Evolutionary conservation across 2,329 filamentous ascomycete species (phyloP), one percentile per base, ranked within the genome.

Genomic region (Cladosporium sp.): DNA sequence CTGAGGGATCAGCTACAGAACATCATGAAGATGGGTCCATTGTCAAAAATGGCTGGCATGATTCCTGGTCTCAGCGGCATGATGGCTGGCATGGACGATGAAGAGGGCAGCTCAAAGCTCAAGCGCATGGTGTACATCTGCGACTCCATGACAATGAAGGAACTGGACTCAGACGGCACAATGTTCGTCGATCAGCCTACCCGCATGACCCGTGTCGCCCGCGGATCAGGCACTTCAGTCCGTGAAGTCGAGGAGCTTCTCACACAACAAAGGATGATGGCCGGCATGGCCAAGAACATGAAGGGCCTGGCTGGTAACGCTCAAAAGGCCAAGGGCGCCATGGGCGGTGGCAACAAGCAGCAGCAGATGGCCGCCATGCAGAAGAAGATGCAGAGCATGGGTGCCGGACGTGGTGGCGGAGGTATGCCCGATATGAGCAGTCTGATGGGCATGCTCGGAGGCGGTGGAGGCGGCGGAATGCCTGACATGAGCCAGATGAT

Each of bases 111-210:
- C 57, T 80, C 88, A 68, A 97, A 97, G 76, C 83, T 99, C 25
- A 95, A 96, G 76, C 88, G 94, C 63, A 99, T 99, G 94, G 91
- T 99, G 66, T 97, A 96, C 78, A 96, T 99, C 61, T 97, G 92
- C 78, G 94, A 99, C 77, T 93, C 88, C 63, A 99, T 99, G 94
- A 97, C 93, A 0, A 85, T 90, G 20, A 95, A 95, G 72, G 94
- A 99, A 73, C 85, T 99, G 19, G 93, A 99, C 74, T 90, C 89
- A 43, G 93, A 99, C 69, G 94, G 94, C 72, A 96, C 96, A 76
- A 85, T 96, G 63, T 93, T 99, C 65, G 84, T 95, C 59, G 90
- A 96, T 20, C 90, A 97, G 71, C 94, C 94, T 0, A 90, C 89
- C 14, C 85, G 94, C 42, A 96, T 97, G 86, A 96, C 92, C 15